These are phyloP conservation scores for Epichloe festucae DNA, from an alignment of 2,329 filamentous ascomycete genomes.

Conservation along the genomic window DNA sequence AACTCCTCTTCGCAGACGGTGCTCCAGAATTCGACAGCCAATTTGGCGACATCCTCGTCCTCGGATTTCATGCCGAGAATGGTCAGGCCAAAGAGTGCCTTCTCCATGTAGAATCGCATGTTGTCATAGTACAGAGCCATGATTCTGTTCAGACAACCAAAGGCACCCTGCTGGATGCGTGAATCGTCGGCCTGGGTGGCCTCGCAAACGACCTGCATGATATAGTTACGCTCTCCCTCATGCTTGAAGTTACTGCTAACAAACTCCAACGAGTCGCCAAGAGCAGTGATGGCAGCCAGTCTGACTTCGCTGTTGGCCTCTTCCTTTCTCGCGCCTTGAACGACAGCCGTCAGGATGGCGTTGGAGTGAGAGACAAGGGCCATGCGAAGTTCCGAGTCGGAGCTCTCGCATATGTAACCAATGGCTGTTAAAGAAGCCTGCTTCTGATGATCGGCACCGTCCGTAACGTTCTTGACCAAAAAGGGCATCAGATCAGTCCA, in stretches of 20 bases:
- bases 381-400: constrained; percentile 73
- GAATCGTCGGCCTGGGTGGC: constrained; percentile 87
- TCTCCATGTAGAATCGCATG: constrained; percentile 99
- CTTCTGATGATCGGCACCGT: constrained; percentile 77
- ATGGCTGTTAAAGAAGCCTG: constrained; percentile 92
- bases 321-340: constrained; percentile 94
- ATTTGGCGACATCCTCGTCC: constrained; percentile 94
- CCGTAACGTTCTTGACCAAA: constrained; percentile 85
- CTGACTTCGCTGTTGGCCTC: constrained; percentile 86
- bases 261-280: constrained; percentile 94
- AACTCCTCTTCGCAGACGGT: constrained; percentile 99
- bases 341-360: constrained; percentile 92
- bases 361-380: constrained; percentile 82
- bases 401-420: constrained; percentile 94
- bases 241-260: constrained; percentile 98
- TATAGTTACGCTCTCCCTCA: constrained; percentile 98
- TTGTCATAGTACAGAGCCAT: constrained; percentile 99
- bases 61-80: constrained; percentile 98
- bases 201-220: constrained; percentile 99
- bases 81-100: constrained; percentile 92
- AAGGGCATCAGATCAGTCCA: constrained; percentile 85
- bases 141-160: constrained; percentile 94
- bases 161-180: constrained; percentile 88
- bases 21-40: constrained; percentile 99
- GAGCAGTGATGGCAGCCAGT: constrained; percentile 80